Percentiles rank a stretch among this genome's conserved stretches.
phyloP scores from a whole-genome alignment of 495 filamentous ascomycete genomes.

The Halenospora varia region DNA sequence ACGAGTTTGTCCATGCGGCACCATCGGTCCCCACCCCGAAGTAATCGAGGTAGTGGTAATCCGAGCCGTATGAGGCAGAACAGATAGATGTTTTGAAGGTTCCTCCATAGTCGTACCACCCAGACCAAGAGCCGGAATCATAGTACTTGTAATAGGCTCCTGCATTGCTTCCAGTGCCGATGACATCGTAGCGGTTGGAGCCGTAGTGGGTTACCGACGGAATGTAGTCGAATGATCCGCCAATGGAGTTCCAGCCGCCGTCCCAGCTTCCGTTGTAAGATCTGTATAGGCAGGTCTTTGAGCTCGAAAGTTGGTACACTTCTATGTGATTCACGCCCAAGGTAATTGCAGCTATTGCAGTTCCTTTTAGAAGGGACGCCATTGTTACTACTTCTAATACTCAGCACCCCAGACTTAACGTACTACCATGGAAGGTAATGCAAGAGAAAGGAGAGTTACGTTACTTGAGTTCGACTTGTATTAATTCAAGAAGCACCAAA shows the following conservation, averaged over 20 bases:
- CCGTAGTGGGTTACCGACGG: conserved; percentile 16
- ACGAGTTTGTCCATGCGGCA: conserved; percentile 17
- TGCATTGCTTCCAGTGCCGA: conserved; percentile 19
- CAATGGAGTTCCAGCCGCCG: conserved; percentile 24
- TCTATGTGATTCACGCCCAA: not conserved
- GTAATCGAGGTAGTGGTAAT: conserved; percentile 14
- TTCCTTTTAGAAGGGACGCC: not conserved
- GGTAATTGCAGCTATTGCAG: not conserved
- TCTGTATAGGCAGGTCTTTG: not conserved
- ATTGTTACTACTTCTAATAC: not conserved
- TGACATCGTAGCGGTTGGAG: conserved; percentile 28
- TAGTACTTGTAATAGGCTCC: conserved; percentile 30
- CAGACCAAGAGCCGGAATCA: conserved; percentile 26
- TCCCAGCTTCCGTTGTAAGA: not conserved
- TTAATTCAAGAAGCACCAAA: no score
- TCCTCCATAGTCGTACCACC: conserved; percentile 25
- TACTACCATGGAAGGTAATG: no score
- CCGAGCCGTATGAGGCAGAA: conserved; percentile 25
- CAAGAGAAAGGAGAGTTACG: no score
- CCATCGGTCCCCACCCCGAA: conserved; percentile 17
- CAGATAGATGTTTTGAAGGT: conserved; percentile 16
- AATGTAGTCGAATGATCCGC: conserved; percentile 13
- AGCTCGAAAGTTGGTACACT: not conserved
- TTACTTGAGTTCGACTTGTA: no score
- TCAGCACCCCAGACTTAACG: no score